These are phyloP conservation scores for Aspergillus homomorphus DNA, from an alignment of 495 filamentous ascomycete genomes.

Conservation along the genomic window DNA sequence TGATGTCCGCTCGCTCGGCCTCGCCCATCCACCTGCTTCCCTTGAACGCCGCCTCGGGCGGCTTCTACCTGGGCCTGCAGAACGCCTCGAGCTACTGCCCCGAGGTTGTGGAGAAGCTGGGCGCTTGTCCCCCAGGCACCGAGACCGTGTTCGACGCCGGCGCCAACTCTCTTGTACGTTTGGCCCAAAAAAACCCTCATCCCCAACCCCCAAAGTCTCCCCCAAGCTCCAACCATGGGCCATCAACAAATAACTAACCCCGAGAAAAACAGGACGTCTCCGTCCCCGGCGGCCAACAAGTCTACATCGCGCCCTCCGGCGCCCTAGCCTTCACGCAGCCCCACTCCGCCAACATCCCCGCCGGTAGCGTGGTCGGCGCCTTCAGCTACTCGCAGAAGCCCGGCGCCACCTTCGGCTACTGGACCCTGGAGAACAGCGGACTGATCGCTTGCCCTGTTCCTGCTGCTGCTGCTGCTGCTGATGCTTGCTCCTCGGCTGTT, in stretches of 20 bases:
- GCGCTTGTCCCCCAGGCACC: conserved; percentile 42
- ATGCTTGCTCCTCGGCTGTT: neutral
- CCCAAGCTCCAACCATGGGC: neutral
- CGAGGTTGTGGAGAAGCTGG: neutral
- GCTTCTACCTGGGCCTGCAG: conserved; percentile 41
- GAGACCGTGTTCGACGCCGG: conserved; percentile 40
- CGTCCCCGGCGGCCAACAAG: conserved; percentile 64
- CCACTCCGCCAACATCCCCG: conserved; percentile 56
- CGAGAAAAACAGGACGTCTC: conserved; percentile 37
- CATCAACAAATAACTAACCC: conserved; percentile 1
- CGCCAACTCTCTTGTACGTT: conserved; percentile 34
- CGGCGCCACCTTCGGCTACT: conserved; percentile 27
- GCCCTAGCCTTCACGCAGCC: conserved; percentile 58
- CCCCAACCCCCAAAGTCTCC: neutral
- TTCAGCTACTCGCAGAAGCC: conserved; percentile 33
- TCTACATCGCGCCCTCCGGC: conserved; percentile 57
- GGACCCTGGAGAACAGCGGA: conserved; percentile 26
- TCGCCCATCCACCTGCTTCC: conserved; percentile 41
- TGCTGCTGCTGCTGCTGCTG: neutral
- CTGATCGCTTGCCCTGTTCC: conserved; percentile 43
- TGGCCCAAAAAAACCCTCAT: neutral
- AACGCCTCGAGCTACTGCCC: conserved; percentile 42
- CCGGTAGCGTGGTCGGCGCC: conserved; percentile 46
- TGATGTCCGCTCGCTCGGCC: conserved; percentile 39
- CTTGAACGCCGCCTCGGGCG: conserved; percentile 38